phyloP scores from a whole-genome alignment of 2,329 filamentous ascomycete species.

The Cordyceps sp. region DNA sequence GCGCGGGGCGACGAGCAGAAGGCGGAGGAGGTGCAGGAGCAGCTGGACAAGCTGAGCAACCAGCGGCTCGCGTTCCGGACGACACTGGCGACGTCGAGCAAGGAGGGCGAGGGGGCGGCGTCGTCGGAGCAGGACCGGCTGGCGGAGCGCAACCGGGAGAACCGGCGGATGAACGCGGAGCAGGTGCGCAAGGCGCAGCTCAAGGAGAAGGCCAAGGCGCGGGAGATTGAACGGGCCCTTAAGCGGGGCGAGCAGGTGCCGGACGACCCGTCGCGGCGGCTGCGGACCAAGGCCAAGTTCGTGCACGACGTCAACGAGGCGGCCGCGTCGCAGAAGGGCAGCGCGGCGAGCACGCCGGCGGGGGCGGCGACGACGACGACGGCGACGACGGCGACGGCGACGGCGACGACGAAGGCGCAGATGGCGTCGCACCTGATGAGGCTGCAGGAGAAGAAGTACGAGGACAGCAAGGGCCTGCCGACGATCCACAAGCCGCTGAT shows the following conservation, averaged over 20 bases:
- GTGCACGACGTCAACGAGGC: constrained; percentile 44
- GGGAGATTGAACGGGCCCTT: constrained; percentile 41
- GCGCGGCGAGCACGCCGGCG: constrained; percentile 19
- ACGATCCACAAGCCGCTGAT: constrained; percentile 65
- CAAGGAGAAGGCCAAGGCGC: constrained; percentile 52
- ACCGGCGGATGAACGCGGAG: constrained; percentile 72
- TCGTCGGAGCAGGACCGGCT: constrained; percentile 65
- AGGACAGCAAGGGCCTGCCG: constrained; percentile 42
- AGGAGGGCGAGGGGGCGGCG: constrained; percentile 30
- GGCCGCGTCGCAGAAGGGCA: constrained; percentile 25
- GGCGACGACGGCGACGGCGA: constrained; percentile 34
- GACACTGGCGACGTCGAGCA: constrained; percentile 31
- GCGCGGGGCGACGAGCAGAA: constrained; percentile 43
- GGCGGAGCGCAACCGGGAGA: constrained; percentile 67
- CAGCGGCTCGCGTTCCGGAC: constrained; percentile 63
- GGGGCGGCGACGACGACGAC: constrained; percentile 30
- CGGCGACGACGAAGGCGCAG: constrained; percentile 22
- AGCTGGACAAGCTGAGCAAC: constrained; percentile 45
- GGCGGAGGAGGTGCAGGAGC: constrained; percentile 35
- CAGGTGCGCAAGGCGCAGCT: constrained; percentile 82
- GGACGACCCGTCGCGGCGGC: constrained; percentile 42
- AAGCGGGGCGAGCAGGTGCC: constrained; percentile 45
- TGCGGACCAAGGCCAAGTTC: constrained; percentile 52
- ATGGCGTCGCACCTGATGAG: constrained; percentile 36
- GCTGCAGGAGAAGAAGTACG: constrained; percentile 33